Evolutionary conservation across 768 basidiomycete species (phyloP), one percentile per base, ranked within the genome.

Genomic region (Pholiota microspora): DNA sequence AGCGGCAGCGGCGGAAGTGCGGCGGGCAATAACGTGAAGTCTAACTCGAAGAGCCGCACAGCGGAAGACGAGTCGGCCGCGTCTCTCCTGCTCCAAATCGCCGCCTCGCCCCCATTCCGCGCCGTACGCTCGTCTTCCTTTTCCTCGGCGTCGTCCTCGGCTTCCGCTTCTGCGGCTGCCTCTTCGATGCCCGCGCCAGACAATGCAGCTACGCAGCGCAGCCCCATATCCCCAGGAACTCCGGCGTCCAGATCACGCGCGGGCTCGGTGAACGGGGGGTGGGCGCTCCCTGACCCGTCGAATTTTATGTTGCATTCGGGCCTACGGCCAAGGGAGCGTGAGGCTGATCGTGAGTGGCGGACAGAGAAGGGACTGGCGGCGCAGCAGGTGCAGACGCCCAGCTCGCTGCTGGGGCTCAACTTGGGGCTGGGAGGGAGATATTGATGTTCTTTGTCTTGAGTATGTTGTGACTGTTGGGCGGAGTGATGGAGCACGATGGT

Each of bases 61-160:
- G 80, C 83, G 0, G 88, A 89, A 51, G 88, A 90, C 63, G 84
- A 89, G 69, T 78, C 75, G 0, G 87, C 86, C 0, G 87, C 86
- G 13, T 82, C 86, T 3, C 70, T 89, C 55, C 67, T 88, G 12
- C 67, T 89, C 34, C 83, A 86, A 56, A 88, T 89, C 56, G 44
- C 53, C 45, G 78, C 81, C 59, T 72, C 79, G 28, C 72, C 76
- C 7, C 56, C 59, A 2, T 68, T 69, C 54, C 57, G 64, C 24
- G 62, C 67, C 3, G 38, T 58, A 16, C 38, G 21, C 28, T 51
- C 55, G 4, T 18, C 50, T 7, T 48, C 56, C 18, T 35, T 49
- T 9, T 49, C 49, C 15, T 47, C 52, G 6, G 42, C 55, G 16
- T 49, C 49, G 12, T 47, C 52, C 9, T 36, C 55, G 21, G 47